These are phyloP conservation scores for Hymenoscyphus scutula DNA, from an alignment of 2,329 filamentous ascomycete genomes.

Conservation along the genomic window DNA sequence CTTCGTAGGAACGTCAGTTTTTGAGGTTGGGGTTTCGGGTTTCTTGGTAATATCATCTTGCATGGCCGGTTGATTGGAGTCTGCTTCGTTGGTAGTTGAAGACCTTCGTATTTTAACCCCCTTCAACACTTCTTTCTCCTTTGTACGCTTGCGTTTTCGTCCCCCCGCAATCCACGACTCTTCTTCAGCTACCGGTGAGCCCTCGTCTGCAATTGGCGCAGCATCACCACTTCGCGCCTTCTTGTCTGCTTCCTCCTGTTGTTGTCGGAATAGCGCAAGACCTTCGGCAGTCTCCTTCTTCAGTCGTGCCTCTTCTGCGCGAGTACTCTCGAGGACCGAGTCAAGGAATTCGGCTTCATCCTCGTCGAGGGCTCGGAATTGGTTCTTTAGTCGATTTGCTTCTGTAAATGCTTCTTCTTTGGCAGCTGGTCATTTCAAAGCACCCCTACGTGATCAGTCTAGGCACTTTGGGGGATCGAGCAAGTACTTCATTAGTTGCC, in stretches of 20 bases:
- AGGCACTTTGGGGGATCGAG: background rate
- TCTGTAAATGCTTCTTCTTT: constrained; percentile 84
- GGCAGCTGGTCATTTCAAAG: constrained; percentile 51
- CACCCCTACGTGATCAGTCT: constrained; percentile 37
- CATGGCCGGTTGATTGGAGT: constrained; percentile 2
- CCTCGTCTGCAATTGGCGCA: constrained; percentile 21
- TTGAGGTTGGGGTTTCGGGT: background rate
- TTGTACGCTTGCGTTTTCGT: constrained; percentile 42
- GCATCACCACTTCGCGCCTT: constrained; percentile 25
- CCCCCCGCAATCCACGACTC: constrained; percentile 39
- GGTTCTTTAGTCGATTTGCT: constrained; percentile 66
- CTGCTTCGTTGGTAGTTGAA: constrained; percentile 25
- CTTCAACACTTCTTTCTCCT: constrained; percentile 39
- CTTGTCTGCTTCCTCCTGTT: constrained; percentile 40
- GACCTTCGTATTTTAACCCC: constrained; percentile 35
- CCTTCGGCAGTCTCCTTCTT: constrained; percentile 56
- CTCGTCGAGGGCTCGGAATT: constrained; percentile 74
- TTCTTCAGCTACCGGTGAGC: constrained; percentile 23
- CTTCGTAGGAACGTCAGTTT: constrained; percentile 5
- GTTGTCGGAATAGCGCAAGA: constrained; percentile 54
- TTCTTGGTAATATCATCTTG: constrained; percentile 6
- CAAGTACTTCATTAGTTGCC: background rate
- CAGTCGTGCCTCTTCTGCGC: constrained; percentile 53
- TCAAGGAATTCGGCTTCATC: constrained; percentile 77
- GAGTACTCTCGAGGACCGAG: constrained; percentile 49